Evolutionary conservation across 2,329 filamentous ascomycete genomes (phyloP), one percentile per base, ranked within the genome.

Genomic region (Gyromitra esculenta): DNA sequence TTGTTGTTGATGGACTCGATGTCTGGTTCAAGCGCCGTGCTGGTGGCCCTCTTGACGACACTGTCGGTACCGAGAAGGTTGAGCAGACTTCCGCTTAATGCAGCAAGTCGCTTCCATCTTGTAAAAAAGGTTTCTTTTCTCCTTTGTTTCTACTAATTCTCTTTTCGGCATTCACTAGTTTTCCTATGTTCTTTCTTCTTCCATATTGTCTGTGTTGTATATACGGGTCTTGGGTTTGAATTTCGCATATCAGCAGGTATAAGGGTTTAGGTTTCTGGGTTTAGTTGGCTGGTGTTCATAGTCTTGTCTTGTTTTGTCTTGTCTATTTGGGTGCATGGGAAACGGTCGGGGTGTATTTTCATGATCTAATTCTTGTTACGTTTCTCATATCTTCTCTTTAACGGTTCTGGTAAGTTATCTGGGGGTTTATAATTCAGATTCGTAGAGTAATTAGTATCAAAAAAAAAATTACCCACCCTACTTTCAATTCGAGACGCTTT

Each of bases 1-100:
- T 78, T 11, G 68, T 78, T 6, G 5, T 78, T 18, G 76, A 78
- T 66, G 73, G 73, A 1, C 48, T 78, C n/a, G 75, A 78, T n/a
- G 68, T 78, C 18, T 67, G 67, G 67, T 78, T 78, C 11, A 78
- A 78, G 45, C 76, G 76, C 41, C 75, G 76, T 18, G 48, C 67
- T n/a, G 76, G 76, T n/a, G 76, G 76, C 8, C 76, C 76, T 18
- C 73, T 78, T 7, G 76, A 78, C 21, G 63, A 78, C 45, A 77
- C 76, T 18, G 31, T 73, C 18, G 73, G 62, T 5, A 60, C 41
- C 13, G 73, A 76, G 41, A 71, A 68, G 56, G 41, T 52, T 21
- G 45, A 8, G 15, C 15, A 50, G 15, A 48, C 43, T 15, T 52
- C 18, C 11, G 37, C 43, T 64, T 73, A 43, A 52, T 15, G 39